Conservation (phyloP, 2,329 filamentous ascomycete genomes). For the Hymenoscyphus occultus region DNA sequence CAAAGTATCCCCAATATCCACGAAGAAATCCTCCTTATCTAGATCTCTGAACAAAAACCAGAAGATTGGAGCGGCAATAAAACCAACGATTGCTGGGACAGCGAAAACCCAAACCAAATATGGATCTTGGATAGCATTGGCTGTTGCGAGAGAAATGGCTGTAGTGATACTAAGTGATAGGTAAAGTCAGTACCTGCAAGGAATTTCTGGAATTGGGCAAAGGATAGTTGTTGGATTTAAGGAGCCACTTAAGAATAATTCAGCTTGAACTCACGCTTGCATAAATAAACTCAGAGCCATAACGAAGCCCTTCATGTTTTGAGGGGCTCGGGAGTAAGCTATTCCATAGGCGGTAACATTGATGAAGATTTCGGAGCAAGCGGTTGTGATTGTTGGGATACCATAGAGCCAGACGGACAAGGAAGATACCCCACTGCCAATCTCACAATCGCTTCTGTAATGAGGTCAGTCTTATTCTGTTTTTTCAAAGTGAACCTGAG, state of each 20-base stretch:
- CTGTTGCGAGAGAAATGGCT: constrained; percentile 65
- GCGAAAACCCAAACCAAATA: constrained; percentile 69
- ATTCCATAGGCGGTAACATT: constrained; percentile 66
- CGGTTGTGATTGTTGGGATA: constrained; percentile 45
- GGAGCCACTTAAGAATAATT: too few relatives aligned
- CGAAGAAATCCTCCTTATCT: constrained; percentile 12
- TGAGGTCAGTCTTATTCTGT: neutral
- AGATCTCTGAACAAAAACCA: constrained; percentile 15
- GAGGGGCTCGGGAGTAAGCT: constrained; percentile 72
- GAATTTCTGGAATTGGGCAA: too few relatives aligned
- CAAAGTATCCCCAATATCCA: constrained; percentile 2
- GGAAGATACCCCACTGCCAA: constrained; percentile 44
- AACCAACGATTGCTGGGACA: constrained; percentile 56
- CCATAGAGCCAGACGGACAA: constrained; percentile 62
- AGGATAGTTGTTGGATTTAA: too few relatives aligned
- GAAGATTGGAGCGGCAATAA: constrained; percentile 11
- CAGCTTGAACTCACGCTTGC: constrained; percentile 44
- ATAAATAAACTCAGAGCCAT: constrained; percentile 66
- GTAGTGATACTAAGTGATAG: constrained; percentile 47
- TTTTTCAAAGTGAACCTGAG: neutral
- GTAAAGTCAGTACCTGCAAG: too few relatives aligned
- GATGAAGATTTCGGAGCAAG: constrained; percentile 54
- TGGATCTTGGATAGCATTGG: constrained; percentile 59
- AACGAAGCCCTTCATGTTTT: constrained; percentile 75
- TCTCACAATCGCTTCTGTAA: constrained; percentile 41